Percentiles rank a stretch among this genome's conserved stretches.
These are phyloP conservation scores for Leishmania braziliensis DNA, from an alignment of 208 protist genomes.

Conservation along the genomic window DNA sequence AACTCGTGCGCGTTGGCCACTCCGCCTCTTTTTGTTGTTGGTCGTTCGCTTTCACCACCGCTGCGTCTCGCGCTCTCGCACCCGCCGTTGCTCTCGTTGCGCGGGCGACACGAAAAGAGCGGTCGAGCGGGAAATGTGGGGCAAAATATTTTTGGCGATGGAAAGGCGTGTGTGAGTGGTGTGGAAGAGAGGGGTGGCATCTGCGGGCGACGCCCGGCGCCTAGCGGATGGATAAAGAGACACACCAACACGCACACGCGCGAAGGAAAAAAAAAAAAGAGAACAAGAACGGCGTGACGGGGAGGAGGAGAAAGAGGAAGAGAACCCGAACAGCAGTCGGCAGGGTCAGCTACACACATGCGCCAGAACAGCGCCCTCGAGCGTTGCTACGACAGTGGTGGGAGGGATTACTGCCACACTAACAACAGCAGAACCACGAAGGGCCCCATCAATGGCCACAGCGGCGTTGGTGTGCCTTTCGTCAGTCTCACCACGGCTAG, in stretches of 20 bases:
- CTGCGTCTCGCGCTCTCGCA: neutral
- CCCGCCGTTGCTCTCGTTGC: neutral
- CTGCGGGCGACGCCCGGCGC: neutral
- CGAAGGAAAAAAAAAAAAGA: neutral
- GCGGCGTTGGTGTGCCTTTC: neutral
- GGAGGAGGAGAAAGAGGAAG: neutral
- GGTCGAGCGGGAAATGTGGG: neutral
- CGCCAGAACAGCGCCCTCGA: neutral
- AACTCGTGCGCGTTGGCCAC: neutral
- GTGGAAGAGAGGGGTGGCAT: neutral
- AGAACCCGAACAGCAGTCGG: neutral
- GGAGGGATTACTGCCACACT: neutral
- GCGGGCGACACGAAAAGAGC: neutral
- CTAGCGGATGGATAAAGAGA: neutral
- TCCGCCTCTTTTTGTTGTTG: neutral
- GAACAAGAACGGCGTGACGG: neutral
- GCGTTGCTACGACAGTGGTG: neutral
- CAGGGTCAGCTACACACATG: neutral
- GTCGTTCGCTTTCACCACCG: neutral
- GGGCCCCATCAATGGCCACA: neutral
- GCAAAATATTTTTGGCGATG: neutral
- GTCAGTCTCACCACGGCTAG: neutral
- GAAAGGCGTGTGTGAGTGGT: neutral
- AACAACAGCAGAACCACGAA: neutral
- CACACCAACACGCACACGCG: neutral